phyloP scores from a whole-genome alignment of 306 rosid species.

The Cyamopsis tetragonoloba region DNA sequence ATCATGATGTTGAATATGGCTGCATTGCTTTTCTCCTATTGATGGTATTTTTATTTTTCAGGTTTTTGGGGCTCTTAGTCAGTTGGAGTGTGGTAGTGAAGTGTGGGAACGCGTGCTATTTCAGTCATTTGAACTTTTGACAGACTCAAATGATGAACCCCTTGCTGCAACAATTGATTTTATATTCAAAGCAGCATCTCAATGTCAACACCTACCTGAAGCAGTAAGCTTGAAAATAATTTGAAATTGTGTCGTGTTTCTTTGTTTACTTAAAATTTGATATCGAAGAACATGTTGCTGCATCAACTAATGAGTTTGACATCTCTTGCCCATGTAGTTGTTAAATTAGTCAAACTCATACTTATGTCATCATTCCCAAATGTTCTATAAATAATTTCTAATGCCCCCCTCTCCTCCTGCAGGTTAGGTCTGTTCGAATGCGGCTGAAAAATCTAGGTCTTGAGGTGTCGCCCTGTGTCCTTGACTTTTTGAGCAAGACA shows the following conservation, averaged over 20 bases:
- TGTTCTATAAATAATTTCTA: slow-evolving; percentile 21
- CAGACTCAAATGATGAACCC: slow-evolving; percentile 84
- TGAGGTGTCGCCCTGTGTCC: slow-evolving; percentile 85
- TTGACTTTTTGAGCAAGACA: slow-evolving; percentile 85
- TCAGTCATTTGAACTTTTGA: slow-evolving; percentile 78
- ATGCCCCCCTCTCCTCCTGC: slow-evolving; percentile 36
- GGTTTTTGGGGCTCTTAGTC: slow-evolving; percentile 91
- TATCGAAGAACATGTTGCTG: not conserved
- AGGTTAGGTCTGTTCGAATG: slow-evolving; percentile 89
- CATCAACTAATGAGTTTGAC: slow-evolving; percentile 13
- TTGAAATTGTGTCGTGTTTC: slow-evolving; percentile 24
- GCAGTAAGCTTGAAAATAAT: slow-evolving; percentile 61
- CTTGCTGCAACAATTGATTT: slow-evolving; percentile 79
- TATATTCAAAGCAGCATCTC: slow-evolving; percentile 90
- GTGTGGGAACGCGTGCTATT: slow-evolving; percentile 88
- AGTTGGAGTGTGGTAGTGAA: slow-evolving; percentile 91
- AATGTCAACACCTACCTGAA: slow-evolving; percentile 97
- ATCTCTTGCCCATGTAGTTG: not conserved
- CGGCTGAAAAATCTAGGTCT: slow-evolving; percentile 81
- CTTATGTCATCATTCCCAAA: not conserved
- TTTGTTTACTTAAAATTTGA: not conserved
- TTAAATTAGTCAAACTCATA: slow-evolving; percentile 1
- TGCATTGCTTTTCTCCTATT: slow-evolving; percentile 27
- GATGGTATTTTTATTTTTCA: slow-evolving; percentile 29
- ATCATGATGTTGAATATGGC: not conserved